A percentile compares a stretch with the other conserved stretches of the same genome.
phyloP scores from a whole-genome alignment of 768 basidiomycete genomes.

The Leccinum disarticulatum region DNA sequence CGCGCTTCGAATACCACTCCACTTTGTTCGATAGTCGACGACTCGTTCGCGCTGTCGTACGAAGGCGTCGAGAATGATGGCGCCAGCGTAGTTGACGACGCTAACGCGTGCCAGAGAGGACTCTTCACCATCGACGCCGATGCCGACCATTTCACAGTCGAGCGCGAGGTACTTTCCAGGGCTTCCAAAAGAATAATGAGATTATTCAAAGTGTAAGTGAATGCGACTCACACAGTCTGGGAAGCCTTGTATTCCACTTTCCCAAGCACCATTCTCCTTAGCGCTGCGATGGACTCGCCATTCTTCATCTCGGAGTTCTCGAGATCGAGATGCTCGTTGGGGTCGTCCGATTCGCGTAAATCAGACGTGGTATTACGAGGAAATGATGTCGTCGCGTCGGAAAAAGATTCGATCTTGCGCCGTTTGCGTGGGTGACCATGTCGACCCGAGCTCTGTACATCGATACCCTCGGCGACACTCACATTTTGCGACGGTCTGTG shows the following conservation, averaged over 20 bases:
- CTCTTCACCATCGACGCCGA: slow-evolving; percentile 14
- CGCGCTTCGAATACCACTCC: slow-evolving; percentile 73
- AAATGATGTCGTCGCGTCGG: not conserved
- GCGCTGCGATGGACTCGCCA: slow-evolving; percentile 45
- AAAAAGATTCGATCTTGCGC: slow-evolving; percentile 17
- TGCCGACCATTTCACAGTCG: slow-evolving; percentile 62
- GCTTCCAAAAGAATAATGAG: slow-evolving; percentile 32
- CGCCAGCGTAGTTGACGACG: slow-evolving; percentile 86
- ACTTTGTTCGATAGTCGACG: slow-evolving; percentile 90
- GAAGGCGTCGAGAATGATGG: slow-evolving; percentile 76
- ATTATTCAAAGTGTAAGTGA: not conserved
- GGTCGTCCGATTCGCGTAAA: not conserved
- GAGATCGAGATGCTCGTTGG: slow-evolving; percentile 17
- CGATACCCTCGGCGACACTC: slow-evolving; percentile 3
- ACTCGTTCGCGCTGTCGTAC: slow-evolving; percentile 86
- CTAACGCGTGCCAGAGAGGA: slow-evolving; percentile 17
- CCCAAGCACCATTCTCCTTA: slow-evolving; percentile 58
- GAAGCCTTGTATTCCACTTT: slow-evolving; percentile 38
- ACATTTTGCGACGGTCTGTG: slow-evolving; percentile 52
- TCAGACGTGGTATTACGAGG: slow-evolving; percentile 8
- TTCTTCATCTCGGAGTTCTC: slow-evolving; percentile 37
- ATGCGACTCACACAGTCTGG: slow-evolving; percentile 45
- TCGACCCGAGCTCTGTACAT: slow-evolving; percentile 13
- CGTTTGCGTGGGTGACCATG: slow-evolving; percentile 17
- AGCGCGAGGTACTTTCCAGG: slow-evolving; percentile 78